Evolutionary conservation across 2,329 filamentous ascomycete genomes (phyloP), one percentile per base, ranked within the genome.

Genomic region (Cercospora beticola): DNA sequence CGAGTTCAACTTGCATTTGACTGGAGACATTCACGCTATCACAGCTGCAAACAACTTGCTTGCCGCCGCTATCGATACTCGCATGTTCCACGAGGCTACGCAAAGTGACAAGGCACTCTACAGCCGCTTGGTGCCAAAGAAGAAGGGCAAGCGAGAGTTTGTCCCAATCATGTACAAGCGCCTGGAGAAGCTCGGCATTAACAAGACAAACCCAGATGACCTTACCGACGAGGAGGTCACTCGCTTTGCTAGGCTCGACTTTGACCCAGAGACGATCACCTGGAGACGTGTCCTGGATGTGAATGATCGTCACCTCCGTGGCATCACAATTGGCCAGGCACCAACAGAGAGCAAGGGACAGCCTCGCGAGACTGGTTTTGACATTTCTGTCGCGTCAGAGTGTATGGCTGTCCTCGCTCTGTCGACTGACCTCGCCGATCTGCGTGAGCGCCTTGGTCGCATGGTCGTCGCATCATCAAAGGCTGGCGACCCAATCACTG

Each of bases 351-450:
- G 70, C 73, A 97, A 93, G 83, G 94, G 94, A 14, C 89, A 93
- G 74, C 91, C 88, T 28, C 89, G 95, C 70, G 88, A 95, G 80
- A 98, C 95, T 33, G 94, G 92, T 56, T 99, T 99, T 77, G 95
- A 99, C 78, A 99, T 99, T 74, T 97, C 94, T 0, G 95, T 99
- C 31, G 95, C 95, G 52, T 96, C 92, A 80, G 95, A 98, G 81
- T 97, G 93, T 80, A 99, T 99, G 95, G 95, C 95, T 70, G 97
- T 99, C 70, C 88, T 99, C 66, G 95, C 95, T 9, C 87, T 99
- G 73, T 96, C 93, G 83, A 97, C 93, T 72, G 89, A 90, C 78
- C 86, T 98, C 70, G 83, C 85, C 33, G 95, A 99, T 77, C 92
- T 99, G 89, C 89, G 95, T 68, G 94, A 97, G 81, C 90, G 95